phyloP scores from a whole-genome alignment of 306 rosid genomes.

The Trifolium pratense region DNA sequence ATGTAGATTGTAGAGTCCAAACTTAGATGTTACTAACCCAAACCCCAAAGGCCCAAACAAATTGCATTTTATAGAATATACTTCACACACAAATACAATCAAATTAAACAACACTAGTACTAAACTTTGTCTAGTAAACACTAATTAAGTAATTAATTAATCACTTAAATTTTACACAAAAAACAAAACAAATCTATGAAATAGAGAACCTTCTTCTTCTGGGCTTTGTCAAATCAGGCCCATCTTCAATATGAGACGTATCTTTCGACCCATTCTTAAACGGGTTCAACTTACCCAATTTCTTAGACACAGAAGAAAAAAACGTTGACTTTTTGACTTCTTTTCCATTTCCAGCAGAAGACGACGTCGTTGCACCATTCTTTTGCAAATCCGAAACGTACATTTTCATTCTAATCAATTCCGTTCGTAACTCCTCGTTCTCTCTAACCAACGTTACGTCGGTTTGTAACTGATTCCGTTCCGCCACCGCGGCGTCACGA shows the following conservation, averaged over 20 bases:
- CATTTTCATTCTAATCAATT: constrained; percentile 79
- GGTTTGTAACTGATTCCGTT: constrained; percentile 59
- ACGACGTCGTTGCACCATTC: constrained; percentile 46
- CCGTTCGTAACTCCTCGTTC: constrained; percentile 73
- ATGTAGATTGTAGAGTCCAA: background rate
- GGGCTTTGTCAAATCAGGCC: constrained; percentile 4
- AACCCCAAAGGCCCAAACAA: too few species aligned
- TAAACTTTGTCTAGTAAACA: background rate
- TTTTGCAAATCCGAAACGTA: constrained; percentile 67
- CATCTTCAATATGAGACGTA: constrained; percentile 4
- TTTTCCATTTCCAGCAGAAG: background rate
- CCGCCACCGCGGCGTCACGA: background rate
- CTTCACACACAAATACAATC: constrained; percentile 8
- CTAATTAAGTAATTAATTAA: background rate
- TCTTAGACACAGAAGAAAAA: constrained; percentile 75
- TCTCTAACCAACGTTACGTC: constrained; percentile 79
- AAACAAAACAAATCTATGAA: background rate
- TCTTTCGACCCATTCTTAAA: constrained; percentile 47
- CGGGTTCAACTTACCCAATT: constrained; percentile 77
- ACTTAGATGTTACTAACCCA: background rate
- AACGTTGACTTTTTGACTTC: constrained; percentile 54
- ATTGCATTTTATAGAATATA: background rate
- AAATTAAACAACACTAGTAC: background rate
- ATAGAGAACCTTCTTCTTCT: constrained; percentile 8
- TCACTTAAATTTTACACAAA: background rate